These are phyloP conservation scores for Fraxinus baroniana DNA, from an alignment of 305 asterid genomes.

Conservation along the genomic window DNA sequence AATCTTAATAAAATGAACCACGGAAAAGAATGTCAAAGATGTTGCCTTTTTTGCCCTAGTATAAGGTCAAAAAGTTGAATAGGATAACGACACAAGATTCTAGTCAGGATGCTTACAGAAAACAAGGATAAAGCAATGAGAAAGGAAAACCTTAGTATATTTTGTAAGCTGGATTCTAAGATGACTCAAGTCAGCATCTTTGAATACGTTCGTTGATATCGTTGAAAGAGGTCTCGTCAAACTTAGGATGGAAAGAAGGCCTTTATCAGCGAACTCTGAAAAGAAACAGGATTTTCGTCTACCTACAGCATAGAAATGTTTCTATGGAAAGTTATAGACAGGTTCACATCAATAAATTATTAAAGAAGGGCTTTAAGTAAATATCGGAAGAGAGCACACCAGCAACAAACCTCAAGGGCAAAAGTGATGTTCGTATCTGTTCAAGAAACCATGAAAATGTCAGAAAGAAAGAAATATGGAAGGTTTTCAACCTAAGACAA, in stretches of 20 bases:
- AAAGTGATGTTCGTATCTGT: conserved; percentile 66
- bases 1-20: conserved; percentile 2
- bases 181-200: conserved; percentile 40
- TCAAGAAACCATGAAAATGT: conserved; percentile 28
- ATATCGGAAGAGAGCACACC: conserved; percentile 47
- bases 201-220: conserved; percentile 28
- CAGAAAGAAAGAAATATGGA: conserved; percentile 16
- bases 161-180: conserved; percentile 66
- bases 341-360: conserved; percentile 20
- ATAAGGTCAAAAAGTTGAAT: not conserved
- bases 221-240: conserved; percentile 38
- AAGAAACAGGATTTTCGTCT: conserved; percentile 58
- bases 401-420: conserved; percentile 72
- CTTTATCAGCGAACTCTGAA: conserved; percentile 54
- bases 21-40: conserved; percentile 7
- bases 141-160: conserved; percentile 62
- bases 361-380: conserved; percentile 11
- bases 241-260: conserved; percentile 40
- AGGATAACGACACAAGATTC: conserved; percentile 4
- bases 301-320: conserved; percentile 42
- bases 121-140: conserved; percentile 9
- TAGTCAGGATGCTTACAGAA: not conserved
- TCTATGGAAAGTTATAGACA: conserved; percentile 11
- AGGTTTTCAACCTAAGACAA: conserved; percentile 16
- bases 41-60: not conserved